phyloP scores from a whole-genome alignment of 805 yeast genomes.

The Cyberlindnera mycetangii region DNA sequence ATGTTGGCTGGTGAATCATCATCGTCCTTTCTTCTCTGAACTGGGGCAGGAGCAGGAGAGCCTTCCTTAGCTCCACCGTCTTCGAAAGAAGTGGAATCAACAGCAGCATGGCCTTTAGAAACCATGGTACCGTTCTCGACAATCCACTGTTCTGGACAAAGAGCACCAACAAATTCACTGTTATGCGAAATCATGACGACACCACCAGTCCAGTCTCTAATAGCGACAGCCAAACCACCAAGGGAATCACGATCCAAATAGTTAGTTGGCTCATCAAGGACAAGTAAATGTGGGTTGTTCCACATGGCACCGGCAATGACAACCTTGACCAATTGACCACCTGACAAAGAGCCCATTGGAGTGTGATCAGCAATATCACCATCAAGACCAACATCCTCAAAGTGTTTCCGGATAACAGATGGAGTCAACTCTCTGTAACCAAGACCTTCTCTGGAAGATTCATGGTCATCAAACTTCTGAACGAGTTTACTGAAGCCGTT shows the following conservation, averaged over 20 bases:
- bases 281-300: slow-evolving; percentile 97
- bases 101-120: slow-evolving; percentile 73
- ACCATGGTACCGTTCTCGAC: slow-evolving; percentile 90
- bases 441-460: slow-evolving; percentile 98
- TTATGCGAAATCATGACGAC: slow-evolving; percentile 98
- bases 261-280: slow-evolving; percentile 97
- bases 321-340: slow-evolving; percentile 97
- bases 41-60: slow-evolving; percentile 42
- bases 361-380: slow-evolving; percentile 99
- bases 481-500: slow-evolving; percentile 88
- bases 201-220: slow-evolving; percentile 98
- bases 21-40: slow-evolving; percentile 50
- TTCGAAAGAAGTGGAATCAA: slow-evolving; percentile 79
- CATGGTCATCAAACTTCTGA: slow-evolving; percentile 97
- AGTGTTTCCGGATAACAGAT: slow-evolving; percentile 90
- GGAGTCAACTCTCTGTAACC: slow-evolving; percentile 96
- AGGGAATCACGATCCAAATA: slow-evolving; percentile 96
- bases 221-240: slow-evolving; percentile 96
- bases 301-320: slow-evolving; percentile 99
- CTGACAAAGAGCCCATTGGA: slow-evolving; percentile 93
- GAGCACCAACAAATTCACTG: slow-evolving; percentile 93
- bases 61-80: slow-evolving; percentile 61
- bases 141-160: slow-evolving; percentile 98
- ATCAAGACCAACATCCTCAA: slow-evolving; percentile 95
- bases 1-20: slow-evolving; percentile 95